Evolutionary conservation across 1,139 yeast genomes (phyloP).

Genomic region (Sugiyamaella pinicola): DNA sequence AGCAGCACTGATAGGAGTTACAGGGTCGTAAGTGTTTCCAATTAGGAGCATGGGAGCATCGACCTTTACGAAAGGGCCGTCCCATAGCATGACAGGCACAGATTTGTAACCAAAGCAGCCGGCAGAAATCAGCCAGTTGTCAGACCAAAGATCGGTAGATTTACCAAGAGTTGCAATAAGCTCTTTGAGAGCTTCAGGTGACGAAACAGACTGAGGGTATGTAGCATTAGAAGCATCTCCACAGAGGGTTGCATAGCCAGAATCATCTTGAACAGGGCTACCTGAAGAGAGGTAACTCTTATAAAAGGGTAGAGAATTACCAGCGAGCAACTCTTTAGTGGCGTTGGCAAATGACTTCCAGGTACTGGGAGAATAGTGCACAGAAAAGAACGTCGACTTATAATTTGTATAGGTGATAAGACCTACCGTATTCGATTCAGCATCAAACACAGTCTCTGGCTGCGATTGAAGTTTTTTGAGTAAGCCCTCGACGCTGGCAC

Average conservation of each 20-base stretch:
- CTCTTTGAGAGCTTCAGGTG: conserved; percentile 16
- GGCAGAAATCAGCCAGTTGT: conserved; percentile 15
- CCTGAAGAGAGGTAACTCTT: not conserved
- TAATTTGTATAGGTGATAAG: conserved; percentile 20
- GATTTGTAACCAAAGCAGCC: conserved; percentile 19
- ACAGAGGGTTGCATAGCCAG: conserved; percentile 25
- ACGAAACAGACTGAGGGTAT: conserved; percentile 3
- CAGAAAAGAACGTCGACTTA: conserved; percentile 14
- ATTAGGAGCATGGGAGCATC: conserved; percentile 25
- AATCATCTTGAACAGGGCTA: conserved; percentile 11
- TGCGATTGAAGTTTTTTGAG: conserved; percentile 16
- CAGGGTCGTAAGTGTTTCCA: conserved; percentile 26
- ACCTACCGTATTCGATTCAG: conserved; percentile 14
- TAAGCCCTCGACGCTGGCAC: conserved; percentile 12
- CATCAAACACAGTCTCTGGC: conserved; percentile 21
- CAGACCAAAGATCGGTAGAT: conserved; percentile 15
- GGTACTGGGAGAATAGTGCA: conserved; percentile 18
- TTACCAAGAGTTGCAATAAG: conserved; percentile 4
- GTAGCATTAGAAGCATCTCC: conserved; percentile 22
- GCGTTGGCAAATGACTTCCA: conserved; percentile 22
- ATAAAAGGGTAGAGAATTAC: conserved; percentile 19
- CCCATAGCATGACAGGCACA: conserved; percentile 24
- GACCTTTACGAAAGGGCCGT: conserved; percentile 25
- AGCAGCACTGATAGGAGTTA: conserved; percentile 25
- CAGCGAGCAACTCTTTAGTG: conserved; percentile 17